Conservation (phyloP, 768 basidiomycete genomes). For the Tremella yokohamensis region DNA sequence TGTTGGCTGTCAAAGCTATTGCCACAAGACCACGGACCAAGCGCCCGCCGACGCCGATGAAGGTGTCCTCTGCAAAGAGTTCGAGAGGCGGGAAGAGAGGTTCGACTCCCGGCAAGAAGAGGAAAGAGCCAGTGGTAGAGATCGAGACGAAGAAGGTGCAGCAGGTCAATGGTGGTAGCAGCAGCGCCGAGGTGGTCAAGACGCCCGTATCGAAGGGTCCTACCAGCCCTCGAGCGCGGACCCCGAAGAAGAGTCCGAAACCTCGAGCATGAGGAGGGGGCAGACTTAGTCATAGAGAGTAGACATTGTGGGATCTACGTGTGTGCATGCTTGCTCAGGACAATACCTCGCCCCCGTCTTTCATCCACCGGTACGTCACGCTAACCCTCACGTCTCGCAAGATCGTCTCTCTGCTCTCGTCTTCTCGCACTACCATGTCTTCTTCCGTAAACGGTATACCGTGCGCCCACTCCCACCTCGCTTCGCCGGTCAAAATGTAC, state of each 20-base stretch:
- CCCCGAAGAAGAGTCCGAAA: constrained; percentile 24
- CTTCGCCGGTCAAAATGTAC: constrained; percentile 71
- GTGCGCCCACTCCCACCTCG: constrained; percentile 83
- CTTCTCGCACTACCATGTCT: constrained; percentile 61
- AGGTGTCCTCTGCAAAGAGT: not conserved
- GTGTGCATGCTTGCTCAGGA: constrained; percentile 11
- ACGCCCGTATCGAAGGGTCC: constrained; percentile 11
- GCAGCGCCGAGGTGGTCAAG: constrained; percentile 21
- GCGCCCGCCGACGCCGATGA: not conserved
- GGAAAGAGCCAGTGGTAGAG: constrained; percentile 15
- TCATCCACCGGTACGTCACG: constrained; percentile 81
- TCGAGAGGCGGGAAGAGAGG: constrained; percentile 2
- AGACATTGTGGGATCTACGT: too few species aligned
- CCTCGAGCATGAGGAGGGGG: too few species aligned
- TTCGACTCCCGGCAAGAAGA: constrained; percentile 8
- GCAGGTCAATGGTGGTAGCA: constrained; percentile 6
- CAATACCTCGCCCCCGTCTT: constrained; percentile 71
- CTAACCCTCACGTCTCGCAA: constrained; percentile 57
- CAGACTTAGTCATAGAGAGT: too few species aligned
- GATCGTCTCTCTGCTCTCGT: constrained; percentile 20
- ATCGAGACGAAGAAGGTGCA: constrained; percentile 10
- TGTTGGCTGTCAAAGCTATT: constrained; percentile 23
- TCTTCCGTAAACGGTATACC: constrained; percentile 66
- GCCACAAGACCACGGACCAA: constrained; percentile 3
- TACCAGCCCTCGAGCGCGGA: constrained; percentile 8